Evolutionary conservation across 2,329 filamentous ascomycete genomes (phyloP), one percentile per base, ranked within the genome.

Genomic region (Fonsecaea multimorphosa): DNA sequence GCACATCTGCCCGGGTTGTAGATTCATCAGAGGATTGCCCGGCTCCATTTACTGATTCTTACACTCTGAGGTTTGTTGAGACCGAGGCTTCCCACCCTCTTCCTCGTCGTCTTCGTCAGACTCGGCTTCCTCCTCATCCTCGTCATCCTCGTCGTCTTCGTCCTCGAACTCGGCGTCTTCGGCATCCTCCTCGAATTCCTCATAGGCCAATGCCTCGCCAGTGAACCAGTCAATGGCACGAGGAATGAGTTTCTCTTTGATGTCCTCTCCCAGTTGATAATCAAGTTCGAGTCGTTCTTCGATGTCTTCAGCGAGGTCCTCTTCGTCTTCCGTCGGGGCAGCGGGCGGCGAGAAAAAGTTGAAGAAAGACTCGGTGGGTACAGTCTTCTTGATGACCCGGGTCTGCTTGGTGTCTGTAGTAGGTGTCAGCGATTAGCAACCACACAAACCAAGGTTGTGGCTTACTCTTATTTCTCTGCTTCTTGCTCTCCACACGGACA

Each of bases 191-290:
- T 94, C 91, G 67, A 97, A 81, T 78, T 97, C 94, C 85, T 99
- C 95, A 74, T 92, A 99, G 73, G 95, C 93, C 70, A 99, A 89
- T 72, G 95, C 95, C 83, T 99, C 95, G 65, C 95, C 95, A 60
- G 95, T 99, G 80, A 99, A 99, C 95, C 95, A 99, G 82, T 99
- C 95, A 74, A 99, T 95, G 64, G 96, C 95, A 73, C 94, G 93
- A 71, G 95, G 95, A 73, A 99, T 99, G 71, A 99, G 87, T 85
- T 99, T 99, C 87, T 99, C 95, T 85, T 99, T 99, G 83, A 99
- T 97, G 77, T 99, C 95, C 84, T 99, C 95, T 72, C 95, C 95
- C 52, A 99, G 89, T 82, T 98, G 94, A 81, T 98, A 99, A 82
- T 99, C 95, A 59, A 99, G 89, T 84, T 99, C 95, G 63, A 99